Base-by-base conservation (phyloP, 345 rosid genomes). In the Ricinus communis region DNA sequence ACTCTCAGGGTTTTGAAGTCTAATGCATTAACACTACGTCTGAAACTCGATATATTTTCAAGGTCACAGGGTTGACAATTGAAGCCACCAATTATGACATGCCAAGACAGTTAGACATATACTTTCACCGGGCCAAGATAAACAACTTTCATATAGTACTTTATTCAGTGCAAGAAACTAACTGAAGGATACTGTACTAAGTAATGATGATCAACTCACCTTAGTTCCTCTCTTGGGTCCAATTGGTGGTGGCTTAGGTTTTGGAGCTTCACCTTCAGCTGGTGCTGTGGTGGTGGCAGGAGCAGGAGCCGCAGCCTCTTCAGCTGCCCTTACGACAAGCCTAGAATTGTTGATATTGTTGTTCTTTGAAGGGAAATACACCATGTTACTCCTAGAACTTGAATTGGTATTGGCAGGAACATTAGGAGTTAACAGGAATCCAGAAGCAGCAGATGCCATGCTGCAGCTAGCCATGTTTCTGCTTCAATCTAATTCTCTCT, bases 151-250 rank as follows among this genome's bases (percentile, higher is more conserved):
- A n/a, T n/a, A n/a, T n/a, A n/a, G n/a, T n/a, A n/a, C n/a, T n/a
- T n/a, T 38, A 38, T 38, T 38, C 9, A n/a, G 9, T 38, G 43
- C 43, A 38, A 38, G 9, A 38, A 38, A 38, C 43, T 38, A 43
- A 43, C 12, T 8, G 8, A 43, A 43, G 11, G 38, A 33, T 33
- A 33, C 4, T 33, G 6, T 52, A 8, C 25, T 9, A 50, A 49
- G 18, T 50, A 19, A 1, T 53, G 14, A 21, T n/a, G 10, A 50
- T 28, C 4, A 54, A 62, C 79, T 67, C 36, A 88, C 97, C 98
- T 90, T 90, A 49, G 96, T 46, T 62, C 98, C 98, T 88, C 98
- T 93, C 84, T 93, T 86, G 71, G 98, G 97, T 40, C 97, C 93
- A 67, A 87, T 86, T 2, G 87, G 97, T 19, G 87, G 86, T 30